phyloP scores from a whole-genome alignment of 768 basidiomycete species.

The Strobilomyces dryophilus region DNA sequence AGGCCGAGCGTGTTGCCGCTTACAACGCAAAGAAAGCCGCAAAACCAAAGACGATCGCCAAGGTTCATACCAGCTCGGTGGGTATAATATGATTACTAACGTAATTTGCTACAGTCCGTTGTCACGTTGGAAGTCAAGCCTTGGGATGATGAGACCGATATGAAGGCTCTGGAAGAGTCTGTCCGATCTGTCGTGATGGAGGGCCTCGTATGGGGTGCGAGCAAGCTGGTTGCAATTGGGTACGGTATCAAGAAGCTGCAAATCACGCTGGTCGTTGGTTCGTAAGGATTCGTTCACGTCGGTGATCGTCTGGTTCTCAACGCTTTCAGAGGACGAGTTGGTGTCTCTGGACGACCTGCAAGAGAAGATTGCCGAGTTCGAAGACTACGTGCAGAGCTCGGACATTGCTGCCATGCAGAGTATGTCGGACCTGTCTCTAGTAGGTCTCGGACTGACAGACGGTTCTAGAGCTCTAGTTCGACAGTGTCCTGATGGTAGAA shows the following conservation, averaged over 20 bases:
- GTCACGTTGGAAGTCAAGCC: slow-evolving; percentile 99
- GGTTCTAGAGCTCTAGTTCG: slow-evolving; percentile 21
- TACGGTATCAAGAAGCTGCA: slow-evolving; percentile 94
- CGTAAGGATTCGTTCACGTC: slow-evolving; percentile 15
- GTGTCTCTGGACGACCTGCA: slow-evolving; percentile 92
- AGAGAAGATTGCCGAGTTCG: slow-evolving; percentile 81
- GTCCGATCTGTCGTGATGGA: slow-evolving; percentile 86
- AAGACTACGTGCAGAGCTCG: slow-evolving; percentile 87
- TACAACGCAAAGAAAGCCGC: slow-evolving; percentile 92
- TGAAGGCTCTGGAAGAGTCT: slow-evolving; percentile 75
- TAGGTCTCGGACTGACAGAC: slow-evolving; percentile 1
- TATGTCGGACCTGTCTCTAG: slow-evolving; percentile 25
- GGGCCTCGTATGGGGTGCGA: slow-evolving; percentile 94
- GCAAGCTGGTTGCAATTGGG: slow-evolving; percentile 89
- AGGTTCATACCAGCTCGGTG: slow-evolving; percentile 45
- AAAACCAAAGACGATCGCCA: slow-evolving; percentile 85
- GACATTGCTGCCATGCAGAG: slow-evolving; percentile 95
- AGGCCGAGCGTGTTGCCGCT: slow-evolving; percentile 88
- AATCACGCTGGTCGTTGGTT: slow-evolving; percentile 57
- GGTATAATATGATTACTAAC: slow-evolving; percentile 8
- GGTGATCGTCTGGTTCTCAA: not conserved
- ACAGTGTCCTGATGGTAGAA: not conserved
- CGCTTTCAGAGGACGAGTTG: slow-evolving; percentile 80
- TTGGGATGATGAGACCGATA: slow-evolving; percentile 99
- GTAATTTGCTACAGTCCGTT: slow-evolving; percentile 68